These are phyloP conservation scores for Isoetes taiwanensis DNA, from an alignment of 75 land plant species.

Conservation along the genomic window DNA sequence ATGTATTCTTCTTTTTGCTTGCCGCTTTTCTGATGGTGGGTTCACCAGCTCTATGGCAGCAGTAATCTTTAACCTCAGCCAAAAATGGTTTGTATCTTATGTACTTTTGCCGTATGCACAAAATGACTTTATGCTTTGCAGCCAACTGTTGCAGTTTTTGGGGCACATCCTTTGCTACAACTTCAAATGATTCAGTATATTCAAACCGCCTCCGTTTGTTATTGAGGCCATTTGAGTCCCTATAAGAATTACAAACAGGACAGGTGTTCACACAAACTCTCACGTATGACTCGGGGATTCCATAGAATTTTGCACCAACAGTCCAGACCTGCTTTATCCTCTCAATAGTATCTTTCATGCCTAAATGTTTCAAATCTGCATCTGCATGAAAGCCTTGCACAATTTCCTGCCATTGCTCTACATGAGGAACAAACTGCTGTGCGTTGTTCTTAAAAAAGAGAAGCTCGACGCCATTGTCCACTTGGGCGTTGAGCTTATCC, in stretches of 20 bases:
- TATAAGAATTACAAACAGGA: constrained; percentile 38
- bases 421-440: constrained; percentile 50
- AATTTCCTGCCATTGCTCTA: constrained; percentile 76
- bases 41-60: constrained; percentile 84
- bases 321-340: constrained; percentile 77
- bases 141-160: constrained; percentile 60
- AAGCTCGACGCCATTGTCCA: constrained; percentile 20
- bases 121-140: constrained; percentile 70
- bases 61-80: constrained; percentile 94
- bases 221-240: constrained; percentile 10
- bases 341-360: constrained; percentile 68
- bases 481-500: constrained; percentile 57
- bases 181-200: constrained; percentile 71
- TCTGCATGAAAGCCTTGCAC: constrained; percentile 49
- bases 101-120: constrained; percentile 81
- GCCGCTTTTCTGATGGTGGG: constrained; percentile 23
- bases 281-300: constrained; percentile 68
- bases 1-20: constrained; percentile 61
- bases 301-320: constrained; percentile 79
- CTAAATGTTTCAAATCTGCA: constrained; percentile 56
- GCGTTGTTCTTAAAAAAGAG: constrained; percentile 65
- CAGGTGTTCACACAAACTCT: constrained; percentile 58
- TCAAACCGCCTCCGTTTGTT: constrained; percentile 61
- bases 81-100: constrained; percentile 79
- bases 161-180: constrained; percentile 65